A percentile compares a stretch with the other conserved stretches of the same genome.
Conservation (phyloP, 1,284 basidiomycete species). For the Tilletiaria anomala region DNA sequence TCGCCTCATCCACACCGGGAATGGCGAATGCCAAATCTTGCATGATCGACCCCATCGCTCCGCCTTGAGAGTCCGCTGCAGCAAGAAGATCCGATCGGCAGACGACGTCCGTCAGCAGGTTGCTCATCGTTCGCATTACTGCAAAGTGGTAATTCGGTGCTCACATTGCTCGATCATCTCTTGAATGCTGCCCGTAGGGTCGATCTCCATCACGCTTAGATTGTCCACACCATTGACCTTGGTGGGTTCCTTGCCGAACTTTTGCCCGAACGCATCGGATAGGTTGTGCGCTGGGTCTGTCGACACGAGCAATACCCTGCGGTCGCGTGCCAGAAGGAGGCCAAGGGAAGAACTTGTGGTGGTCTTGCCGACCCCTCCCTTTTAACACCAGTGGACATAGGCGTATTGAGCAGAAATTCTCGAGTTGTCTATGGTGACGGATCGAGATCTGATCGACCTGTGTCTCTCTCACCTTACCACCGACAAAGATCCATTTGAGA, state of each 20-base stretch:
- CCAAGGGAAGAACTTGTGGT: conserved; percentile 37
- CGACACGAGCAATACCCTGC: conserved; percentile 45
- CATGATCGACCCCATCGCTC: conserved; percentile 97
- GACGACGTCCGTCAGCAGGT: no score
- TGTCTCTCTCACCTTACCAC: no score
- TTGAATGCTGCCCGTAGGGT: conserved; percentile 88
- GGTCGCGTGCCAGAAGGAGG: conserved; percentile 31
- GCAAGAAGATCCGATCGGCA: no score
- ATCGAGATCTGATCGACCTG: no score
- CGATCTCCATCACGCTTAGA: conserved; percentile 97
- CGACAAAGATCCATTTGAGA: conserved; percentile 39
- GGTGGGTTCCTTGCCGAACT: conserved; percentile 98
- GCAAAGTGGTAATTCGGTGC: no score
- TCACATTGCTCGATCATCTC: conserved; percentile 96
- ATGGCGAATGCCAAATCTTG: conserved; percentile 98
- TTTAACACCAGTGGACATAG: no score
- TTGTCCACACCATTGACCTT: conserved; percentile 96
- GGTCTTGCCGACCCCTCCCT: conserved; percentile 39
- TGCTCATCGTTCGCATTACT: no score
- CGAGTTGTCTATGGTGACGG: no score
- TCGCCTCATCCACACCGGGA: conserved; percentile 96
- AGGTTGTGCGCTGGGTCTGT: conserved; percentile 98
- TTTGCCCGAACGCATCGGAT: conserved; percentile 95
- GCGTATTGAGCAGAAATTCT: no score
- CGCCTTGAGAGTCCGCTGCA: conserved; percentile 49